Percentiles rank a stretch among this genome's conserved stretches.
These are phyloP conservation scores for Coemansia sp. DNA, from an alignment of 192 early-diverging fungal genomes.

Conservation along the genomic window DNA sequence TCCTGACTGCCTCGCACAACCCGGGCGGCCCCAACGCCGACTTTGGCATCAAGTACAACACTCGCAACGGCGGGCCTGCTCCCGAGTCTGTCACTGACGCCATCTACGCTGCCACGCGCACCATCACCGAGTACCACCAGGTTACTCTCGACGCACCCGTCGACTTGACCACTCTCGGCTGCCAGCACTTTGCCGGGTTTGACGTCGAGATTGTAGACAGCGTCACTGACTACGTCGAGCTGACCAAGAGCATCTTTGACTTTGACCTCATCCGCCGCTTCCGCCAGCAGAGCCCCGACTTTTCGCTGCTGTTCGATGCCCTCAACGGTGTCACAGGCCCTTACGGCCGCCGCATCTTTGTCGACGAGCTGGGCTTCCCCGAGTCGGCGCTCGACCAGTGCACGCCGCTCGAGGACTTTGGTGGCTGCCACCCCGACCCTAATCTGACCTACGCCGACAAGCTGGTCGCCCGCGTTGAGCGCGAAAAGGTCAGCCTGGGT, in stretches of 20 bases:
- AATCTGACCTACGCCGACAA: conserved; percentile 97
- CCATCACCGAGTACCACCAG: conserved; percentile 67
- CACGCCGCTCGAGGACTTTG: conserved; percentile 86
- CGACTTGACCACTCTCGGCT: conserved; percentile 74
- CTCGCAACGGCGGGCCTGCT: conserved; percentile 94
- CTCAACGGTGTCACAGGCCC: conserved; percentile 98
- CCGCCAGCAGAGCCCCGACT: conserved; percentile 68
- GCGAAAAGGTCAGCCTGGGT: conserved; percentile 81
- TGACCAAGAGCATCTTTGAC: conserved; percentile 92
- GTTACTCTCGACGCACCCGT: conserved; percentile 54
- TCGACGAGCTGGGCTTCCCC: conserved; percentile 87
- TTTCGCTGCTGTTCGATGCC: conserved; percentile 89
- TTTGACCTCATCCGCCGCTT: conserved; percentile 84
- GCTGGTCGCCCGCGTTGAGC: conserved; percentile 84
- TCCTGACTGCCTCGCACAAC: conserved; percentile 98
- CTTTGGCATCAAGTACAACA: conserved; percentile 99
- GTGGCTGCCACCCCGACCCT: conserved; percentile 95
- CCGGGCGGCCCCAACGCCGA: conserved; percentile 97
- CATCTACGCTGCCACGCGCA: conserved; percentile 83
- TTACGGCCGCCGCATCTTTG: conserved; percentile 83
- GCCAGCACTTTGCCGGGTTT: conserved; percentile 60
- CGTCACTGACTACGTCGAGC: conserved; percentile 82
- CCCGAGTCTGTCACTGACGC: conserved; percentile 93
- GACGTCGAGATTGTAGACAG: conserved; percentile 87
- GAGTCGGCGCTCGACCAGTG: conserved; percentile 78